Percentiles rank a stretch among this genome's conserved stretches.
Evolutionary conservation across 1,284 basidiomycete genomes (phyloP).

Genomic region (Heterobasidion occidentale): DNA sequence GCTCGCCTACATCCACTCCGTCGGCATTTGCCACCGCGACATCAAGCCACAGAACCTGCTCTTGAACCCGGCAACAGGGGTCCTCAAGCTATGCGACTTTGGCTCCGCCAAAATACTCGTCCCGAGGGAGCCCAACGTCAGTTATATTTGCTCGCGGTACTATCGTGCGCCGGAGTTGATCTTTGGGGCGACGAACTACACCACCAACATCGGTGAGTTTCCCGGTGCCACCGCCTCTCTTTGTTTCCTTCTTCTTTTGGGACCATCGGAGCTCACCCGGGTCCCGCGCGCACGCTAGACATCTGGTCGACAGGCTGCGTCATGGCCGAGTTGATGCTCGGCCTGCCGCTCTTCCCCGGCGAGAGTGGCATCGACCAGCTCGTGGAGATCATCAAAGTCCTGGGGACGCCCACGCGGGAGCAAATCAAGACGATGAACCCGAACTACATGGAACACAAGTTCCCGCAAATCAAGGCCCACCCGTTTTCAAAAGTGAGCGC

Average conservation of each 20-base stretch:
- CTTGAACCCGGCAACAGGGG: slow-evolving; percentile 92
- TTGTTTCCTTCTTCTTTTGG: not conserved
- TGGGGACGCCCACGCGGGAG: slow-evolving; percentile 96
- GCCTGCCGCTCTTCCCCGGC: slow-evolving; percentile 97
- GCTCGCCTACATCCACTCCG: slow-evolving; percentile 95
- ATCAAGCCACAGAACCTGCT: slow-evolving; percentile 99
- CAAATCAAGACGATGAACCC: slow-evolving; percentile 99
- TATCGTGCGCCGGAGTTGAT: slow-evolving; percentile 99
- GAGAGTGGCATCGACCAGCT: slow-evolving; percentile 99
- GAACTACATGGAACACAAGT: slow-evolving; percentile 99
- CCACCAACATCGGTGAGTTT: slow-evolving; percentile 93
- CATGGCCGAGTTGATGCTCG: slow-evolving; percentile 99
- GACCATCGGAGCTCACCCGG: not conserved
- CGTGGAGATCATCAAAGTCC: slow-evolving; percentile 99
- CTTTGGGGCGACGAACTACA: slow-evolving; percentile 99
- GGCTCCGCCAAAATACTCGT: slow-evolving; percentile 98
- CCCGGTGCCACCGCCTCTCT: not conserved
- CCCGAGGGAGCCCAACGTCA: slow-evolving; percentile 97
- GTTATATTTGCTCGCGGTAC: slow-evolving; percentile 99
- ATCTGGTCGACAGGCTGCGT: slow-evolving; percentile 99
- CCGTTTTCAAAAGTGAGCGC: slow-evolving; percentile 80
- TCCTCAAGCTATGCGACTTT: slow-evolving; percentile 98
- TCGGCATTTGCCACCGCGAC: slow-evolving; percentile 97
- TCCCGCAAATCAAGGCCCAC: slow-evolving; percentile 98
- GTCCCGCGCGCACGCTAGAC: slow-evolving; percentile 42